Percentiles rank a stretch among this genome's conserved stretches.
These are phyloP conservation scores for Trametes sp. DNA, from an alignment of 1,284 basidiomycete genomes.

Conservation along the genomic window DNA sequence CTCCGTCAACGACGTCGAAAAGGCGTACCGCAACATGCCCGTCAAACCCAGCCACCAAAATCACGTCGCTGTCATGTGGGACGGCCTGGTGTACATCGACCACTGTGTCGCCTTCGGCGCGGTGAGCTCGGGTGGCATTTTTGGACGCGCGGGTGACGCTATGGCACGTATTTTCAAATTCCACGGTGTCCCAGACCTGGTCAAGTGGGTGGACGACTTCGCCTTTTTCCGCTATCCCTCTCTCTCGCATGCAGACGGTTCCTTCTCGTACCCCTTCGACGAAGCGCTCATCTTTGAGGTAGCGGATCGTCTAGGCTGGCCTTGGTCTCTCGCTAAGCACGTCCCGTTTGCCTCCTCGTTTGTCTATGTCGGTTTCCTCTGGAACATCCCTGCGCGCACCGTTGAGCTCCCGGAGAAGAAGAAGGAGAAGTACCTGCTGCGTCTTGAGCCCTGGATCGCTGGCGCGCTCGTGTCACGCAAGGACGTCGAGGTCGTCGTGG, in stretches of 20 bases:
- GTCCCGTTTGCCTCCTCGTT: background rate
- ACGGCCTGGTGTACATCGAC: conserved; percentile 43
- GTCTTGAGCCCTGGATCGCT: background rate
- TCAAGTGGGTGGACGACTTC: too few relatives aligned
- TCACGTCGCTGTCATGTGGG: conserved; percentile 41
- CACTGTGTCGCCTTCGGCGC: too few relatives aligned
- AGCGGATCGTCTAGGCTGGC: background rate
- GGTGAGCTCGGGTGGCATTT: too few relatives aligned
- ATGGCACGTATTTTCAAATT: too few relatives aligned
- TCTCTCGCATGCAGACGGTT: too few relatives aligned
- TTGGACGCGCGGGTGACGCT: too few relatives aligned
- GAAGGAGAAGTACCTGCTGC: background rate
- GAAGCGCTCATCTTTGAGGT: background rate
- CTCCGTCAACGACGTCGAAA: conserved; percentile 47
- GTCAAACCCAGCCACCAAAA: conserved; percentile 44
- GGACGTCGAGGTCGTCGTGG: background rate
- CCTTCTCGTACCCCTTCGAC: too few relatives aligned
- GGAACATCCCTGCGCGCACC: background rate
- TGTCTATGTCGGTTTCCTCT: background rate
- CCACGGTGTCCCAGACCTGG: too few relatives aligned
- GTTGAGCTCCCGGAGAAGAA: background rate
- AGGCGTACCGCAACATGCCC: conserved; percentile 47
- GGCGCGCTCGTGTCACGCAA: background rate
- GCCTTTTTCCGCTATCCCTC: too few relatives aligned
- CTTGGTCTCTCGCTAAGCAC: background rate